Conservation (phyloP, 495 filamentous ascomycete genomes). For the Apodospora peruviana region DNA sequence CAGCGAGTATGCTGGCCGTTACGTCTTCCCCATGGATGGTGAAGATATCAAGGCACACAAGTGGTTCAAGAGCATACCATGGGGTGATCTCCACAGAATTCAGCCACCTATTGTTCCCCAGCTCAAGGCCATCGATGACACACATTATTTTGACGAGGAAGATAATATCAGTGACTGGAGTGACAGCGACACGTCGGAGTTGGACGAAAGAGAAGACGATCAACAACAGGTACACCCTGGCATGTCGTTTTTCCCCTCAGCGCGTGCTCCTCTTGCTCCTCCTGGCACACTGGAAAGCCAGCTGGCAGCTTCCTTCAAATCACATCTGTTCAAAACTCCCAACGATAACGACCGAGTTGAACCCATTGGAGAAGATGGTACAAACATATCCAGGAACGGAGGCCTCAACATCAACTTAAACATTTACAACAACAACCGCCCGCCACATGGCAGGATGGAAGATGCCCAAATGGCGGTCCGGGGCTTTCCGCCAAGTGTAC, state of each 20-base stretch:
- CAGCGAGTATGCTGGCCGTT: conserved; percentile 38
- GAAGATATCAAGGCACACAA: conserved; percentile 71
- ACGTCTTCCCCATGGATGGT: conserved; percentile 76
- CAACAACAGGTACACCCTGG: background rate
- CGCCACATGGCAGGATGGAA: too few species aligned
- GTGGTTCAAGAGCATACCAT: conserved; percentile 64
- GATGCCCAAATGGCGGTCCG: conserved; percentile 25
- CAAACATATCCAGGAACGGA: too few species aligned
- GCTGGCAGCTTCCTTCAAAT: too few species aligned
- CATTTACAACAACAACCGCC: too few species aligned
- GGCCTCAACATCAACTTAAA: too few species aligned
- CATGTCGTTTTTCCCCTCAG: background rate
- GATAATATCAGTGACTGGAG: conserved; percentile 57
- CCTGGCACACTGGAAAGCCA: too few species aligned
- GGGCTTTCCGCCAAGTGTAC: conserved; percentile 29
- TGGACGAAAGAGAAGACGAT: conserved; percentile 8
- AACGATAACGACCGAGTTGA: too few species aligned
- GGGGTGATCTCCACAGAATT: conserved; percentile 61
- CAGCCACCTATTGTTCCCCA: conserved; percentile 71
- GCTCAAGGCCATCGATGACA: conserved; percentile 68
- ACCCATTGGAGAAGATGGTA: too few species aligned
- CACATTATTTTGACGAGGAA: conserved; percentile 83
- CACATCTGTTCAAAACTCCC: too few species aligned
- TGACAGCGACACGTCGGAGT: conserved; percentile 38
- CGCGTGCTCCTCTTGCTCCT: background rate